Base-by-base conservation (phyloP, 2,329 filamentous ascomycete species). In the Xylogone sp. region DNA sequence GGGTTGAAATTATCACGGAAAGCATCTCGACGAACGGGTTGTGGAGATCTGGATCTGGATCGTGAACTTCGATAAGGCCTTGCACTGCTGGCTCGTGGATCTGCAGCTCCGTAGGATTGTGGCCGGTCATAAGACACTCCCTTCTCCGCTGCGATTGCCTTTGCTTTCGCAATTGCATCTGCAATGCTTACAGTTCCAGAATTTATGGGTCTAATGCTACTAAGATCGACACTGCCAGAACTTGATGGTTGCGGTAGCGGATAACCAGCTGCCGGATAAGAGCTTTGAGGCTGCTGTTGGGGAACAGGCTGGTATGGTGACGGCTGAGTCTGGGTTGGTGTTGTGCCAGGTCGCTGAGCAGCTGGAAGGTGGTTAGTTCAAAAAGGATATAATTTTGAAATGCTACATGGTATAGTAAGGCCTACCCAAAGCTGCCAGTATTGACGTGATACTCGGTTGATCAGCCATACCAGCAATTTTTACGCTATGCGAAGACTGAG, bases 121-220 rank as follows among this genome's bases (percentile, higher is more conserved):
- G 77, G 76, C 48, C 82, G 75, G 46, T 86, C 82, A 66, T 85
- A 86, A 34, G 78, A 72, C 29, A 90, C 75, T 54, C 88, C 89
- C 65, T 90, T 88, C 67, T 93, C 86, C 24, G 87, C 84, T 42
- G 90, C 89, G 68, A 88, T 89, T 42, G 86, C 87, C 67, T 88
- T 88, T 45, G 90, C 90, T 67, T 91, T 90, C 39, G 90, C 88
- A 61, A 96, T 86, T 46, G 90, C 88, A 68, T 95, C 90, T 53
- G 87, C 82, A 57, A 96, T 86, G 69, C 86, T 93, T 61, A 95
- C 86, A 19, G 87, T 90, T 53, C 90, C 90, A 24, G 88, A 88
- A 66, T 81, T 90, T 50, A 87, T 80, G 3, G 90, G 90, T 62
- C 88, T 87, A 65, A 94, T 89, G 50, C 82, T 79, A 70, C 86